phyloP scores from a whole-genome alignment of 2,329 filamentous ascomycete species.

The Sclerotiophoma versabilis region DNA sequence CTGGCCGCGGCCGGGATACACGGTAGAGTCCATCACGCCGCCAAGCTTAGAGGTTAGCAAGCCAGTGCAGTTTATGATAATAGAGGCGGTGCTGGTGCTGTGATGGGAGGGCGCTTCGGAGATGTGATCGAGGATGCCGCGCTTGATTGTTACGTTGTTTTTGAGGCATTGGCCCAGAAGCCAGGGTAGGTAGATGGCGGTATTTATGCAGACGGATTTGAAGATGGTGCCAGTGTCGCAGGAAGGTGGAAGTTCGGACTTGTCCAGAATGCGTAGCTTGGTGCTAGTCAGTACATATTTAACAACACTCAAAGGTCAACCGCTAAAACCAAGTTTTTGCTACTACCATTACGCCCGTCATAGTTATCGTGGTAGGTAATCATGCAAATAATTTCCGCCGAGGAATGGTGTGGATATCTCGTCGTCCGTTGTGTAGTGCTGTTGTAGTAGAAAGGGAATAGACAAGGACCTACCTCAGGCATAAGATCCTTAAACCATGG shows the following conservation, averaged over 20 bases:
- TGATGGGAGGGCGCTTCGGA: constrained; percentile 71
- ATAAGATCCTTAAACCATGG: constrained; percentile 79
- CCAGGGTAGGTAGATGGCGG: constrained; percentile 85
- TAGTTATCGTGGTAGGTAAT: background rate
- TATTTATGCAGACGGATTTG: constrained; percentile 90
- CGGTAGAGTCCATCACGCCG: constrained; percentile 76
- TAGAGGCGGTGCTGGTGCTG: constrained; percentile 64
- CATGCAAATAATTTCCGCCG: background rate
- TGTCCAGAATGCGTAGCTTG: constrained; percentile 67
- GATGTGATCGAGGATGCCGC: constrained; percentile 67
- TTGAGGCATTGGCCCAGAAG: constrained; percentile 80
- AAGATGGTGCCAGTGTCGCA: constrained; percentile 78
- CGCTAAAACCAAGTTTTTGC: background rate
- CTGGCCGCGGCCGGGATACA: constrained; percentile 83
- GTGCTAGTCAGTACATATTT: constrained; percentile 3
- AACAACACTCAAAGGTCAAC: no score
- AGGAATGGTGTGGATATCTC: background rate
- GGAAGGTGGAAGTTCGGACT: constrained; percentile 64
- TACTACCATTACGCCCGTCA: background rate
- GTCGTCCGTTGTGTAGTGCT: background rate
- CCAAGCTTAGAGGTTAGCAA: constrained; percentile 77
- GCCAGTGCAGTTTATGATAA: constrained; percentile 87
- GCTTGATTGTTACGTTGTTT: constrained; percentile 67
- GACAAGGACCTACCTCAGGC: constrained; percentile 63
- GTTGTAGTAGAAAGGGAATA: background rate